A percentile compares a stretch with the other conserved stretches of the same genome.
phyloP scores from a whole-genome alignment of 768 basidiomycete genomes.

The Termitomyces sp. region DNA sequence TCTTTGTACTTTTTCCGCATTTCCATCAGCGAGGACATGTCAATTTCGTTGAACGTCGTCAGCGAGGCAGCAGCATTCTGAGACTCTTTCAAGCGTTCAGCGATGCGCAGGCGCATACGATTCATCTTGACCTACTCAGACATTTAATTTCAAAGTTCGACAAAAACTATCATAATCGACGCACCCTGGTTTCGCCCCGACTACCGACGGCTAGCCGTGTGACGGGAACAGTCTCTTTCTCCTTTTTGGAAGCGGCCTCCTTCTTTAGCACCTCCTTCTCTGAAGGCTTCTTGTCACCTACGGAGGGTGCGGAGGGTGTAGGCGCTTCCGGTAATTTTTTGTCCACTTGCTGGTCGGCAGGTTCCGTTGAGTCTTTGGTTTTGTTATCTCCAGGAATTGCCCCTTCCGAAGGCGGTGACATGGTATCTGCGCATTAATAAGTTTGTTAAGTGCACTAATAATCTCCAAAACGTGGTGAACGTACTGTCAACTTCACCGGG shows the following conservation, averaged over 20 bases:
- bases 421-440: constrained; percentile 14
- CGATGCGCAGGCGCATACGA: constrained; percentile 95
- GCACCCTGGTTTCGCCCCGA: constrained; percentile 81
- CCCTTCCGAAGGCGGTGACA: constrained; percentile 28
- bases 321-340: constrained; percentile 41
- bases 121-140: constrained; percentile 89
- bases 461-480: constrained; percentile 14
- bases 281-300: constrained; percentile 24
- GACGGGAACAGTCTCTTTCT: constrained; percentile 23
- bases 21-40: constrained; percentile 94
- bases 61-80: constrained; percentile 95
- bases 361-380: constrained; percentile 35
- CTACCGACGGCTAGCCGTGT: constrained; percentile 34
- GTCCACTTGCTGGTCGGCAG: constrained; percentile 41
- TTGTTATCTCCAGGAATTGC: constrained; percentile 21
- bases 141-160: not conserved
- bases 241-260: constrained; percentile 21
- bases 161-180: constrained; percentile 14
- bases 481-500: constrained; percentile 60
- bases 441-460: not conserved
- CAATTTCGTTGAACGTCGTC: constrained; percentile 99
- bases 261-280: constrained; percentile 29
- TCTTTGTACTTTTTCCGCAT: constrained; percentile 96
- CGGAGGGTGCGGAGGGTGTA: constrained; percentile 36
- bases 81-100: constrained; percentile 95